Evolutionary conservation across 2,329 filamentous ascomycete species (phyloP).

Genomic region (Leptosphaerulina australis): DNA sequence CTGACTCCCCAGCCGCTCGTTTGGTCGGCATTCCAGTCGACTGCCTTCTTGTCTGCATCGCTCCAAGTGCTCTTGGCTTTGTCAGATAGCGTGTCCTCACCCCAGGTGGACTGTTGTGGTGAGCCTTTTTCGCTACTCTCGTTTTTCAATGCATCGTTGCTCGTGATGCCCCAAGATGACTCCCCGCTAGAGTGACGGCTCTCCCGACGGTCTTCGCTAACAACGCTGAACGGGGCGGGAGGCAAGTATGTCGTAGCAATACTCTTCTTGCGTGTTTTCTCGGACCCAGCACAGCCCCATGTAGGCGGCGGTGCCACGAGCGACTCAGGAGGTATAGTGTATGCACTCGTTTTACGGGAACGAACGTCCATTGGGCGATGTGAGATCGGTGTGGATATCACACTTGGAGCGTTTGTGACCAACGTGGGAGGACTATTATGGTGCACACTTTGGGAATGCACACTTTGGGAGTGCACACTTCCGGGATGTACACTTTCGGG

Average conservation of each 20-base stretch:
- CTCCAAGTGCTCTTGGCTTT: background rate
- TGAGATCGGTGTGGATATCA: background rate
- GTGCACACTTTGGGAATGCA: background rate
- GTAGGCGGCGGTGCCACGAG: constrained; percentile 6
- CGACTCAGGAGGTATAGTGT: background rate
- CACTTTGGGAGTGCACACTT: too few species aligned
- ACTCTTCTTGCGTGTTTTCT: constrained; percentile 6
- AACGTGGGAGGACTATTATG: background rate
- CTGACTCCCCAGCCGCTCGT: background rate
- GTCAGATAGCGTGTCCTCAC: background rate
- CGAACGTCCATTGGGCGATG: background rate
- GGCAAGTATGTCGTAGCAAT: background rate
- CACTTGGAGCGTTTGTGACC: constrained; percentile 16
- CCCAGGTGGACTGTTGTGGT: background rate
- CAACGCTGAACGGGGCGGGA: constrained; percentile 16
- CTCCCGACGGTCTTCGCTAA: background rate
- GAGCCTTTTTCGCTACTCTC: background rate
- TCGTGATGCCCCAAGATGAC: constrained; percentile 15
- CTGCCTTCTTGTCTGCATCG: background rate
- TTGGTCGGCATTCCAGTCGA: background rate
- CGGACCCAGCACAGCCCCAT: constrained; percentile 9
- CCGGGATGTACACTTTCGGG: too few species aligned
- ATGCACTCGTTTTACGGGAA: background rate
- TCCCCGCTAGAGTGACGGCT: background rate
- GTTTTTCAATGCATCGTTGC: background rate